A percentile compares a stretch with the other conserved stretches of the same genome.
Evolutionary conservation across 768 basidiomycete species (phyloP).

Genomic region (Mycena floridula): DNA sequence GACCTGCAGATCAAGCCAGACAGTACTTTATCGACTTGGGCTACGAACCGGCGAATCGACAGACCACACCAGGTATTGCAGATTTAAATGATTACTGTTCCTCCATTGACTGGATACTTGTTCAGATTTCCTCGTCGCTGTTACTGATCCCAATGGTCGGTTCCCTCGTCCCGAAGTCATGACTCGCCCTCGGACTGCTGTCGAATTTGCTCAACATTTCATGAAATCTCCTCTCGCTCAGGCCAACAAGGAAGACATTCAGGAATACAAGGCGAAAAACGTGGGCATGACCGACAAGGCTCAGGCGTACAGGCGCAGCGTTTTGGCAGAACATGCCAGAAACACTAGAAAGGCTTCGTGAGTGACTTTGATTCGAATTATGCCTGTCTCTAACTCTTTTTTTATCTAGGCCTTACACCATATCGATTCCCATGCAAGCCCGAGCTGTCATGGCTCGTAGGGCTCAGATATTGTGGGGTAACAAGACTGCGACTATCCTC

Average conservation of each 20-base stretch:
- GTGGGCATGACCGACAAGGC: constrained; percentile 39
- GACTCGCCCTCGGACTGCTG: constrained; percentile 44
- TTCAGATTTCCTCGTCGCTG: constrained; percentile 59
- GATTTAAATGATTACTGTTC: no score
- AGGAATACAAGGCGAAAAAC: constrained; percentile 34
- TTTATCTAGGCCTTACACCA: constrained; percentile 35
- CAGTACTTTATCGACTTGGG: constrained; percentile 72
- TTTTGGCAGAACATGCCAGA: constrained; percentile 43
- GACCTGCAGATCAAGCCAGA: constrained; percentile 55
- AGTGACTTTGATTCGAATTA: not conserved
- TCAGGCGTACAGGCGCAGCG: constrained; percentile 40
- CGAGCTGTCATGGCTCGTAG: constrained; percentile 37
- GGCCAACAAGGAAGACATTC: constrained; percentile 40
- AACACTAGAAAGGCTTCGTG: constrained; percentile 25
- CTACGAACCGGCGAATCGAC: constrained; percentile 53
- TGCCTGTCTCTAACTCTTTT: not conserved
- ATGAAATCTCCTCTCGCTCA: constrained; percentile 30
- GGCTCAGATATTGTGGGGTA: constrained; percentile 38
- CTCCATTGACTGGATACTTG: no score
- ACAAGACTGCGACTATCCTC: constrained; percentile 29
- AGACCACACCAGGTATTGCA: constrained; percentile 60
- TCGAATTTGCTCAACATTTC: constrained; percentile 51
- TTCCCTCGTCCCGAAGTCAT: constrained; percentile 36
- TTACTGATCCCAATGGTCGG: constrained; percentile 58
- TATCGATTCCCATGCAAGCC: constrained; percentile 41